Evolutionary conservation across 2,329 filamentous ascomycete genomes (phyloP), one percentile per base, ranked within the genome.

Genomic region (Aotearoamyces nothofagi): DNA sequence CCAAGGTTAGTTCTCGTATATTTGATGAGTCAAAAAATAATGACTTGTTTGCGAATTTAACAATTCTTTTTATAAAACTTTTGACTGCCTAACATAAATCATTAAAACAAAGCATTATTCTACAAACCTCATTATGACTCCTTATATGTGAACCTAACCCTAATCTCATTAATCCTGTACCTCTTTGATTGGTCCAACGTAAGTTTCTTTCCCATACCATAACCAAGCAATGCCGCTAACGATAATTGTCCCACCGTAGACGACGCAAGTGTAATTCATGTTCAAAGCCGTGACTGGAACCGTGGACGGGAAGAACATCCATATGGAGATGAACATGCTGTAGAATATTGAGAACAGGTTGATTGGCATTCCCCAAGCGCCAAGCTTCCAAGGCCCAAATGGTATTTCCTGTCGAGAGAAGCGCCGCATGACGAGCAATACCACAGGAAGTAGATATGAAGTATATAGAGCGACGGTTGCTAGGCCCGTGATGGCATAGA

Each of bases 321-420:
- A 71, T 3, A 52, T 31, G 38, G 60, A 63, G 1, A 63, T 57
- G 26, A 68, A 62, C 1, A 53, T 41, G 33, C 70, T 73, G 43
- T 70, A 71, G 15, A 59, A 41, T 3, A 58, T 60, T 0, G 67
- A 66, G 2, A 65, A 47, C 11, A 40, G 13, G 5, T 16, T 36
- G 26, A 38, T 31, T 5, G 33, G 38, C 12, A 42, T 42, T 15
- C 44, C 33, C 10, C 39, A 36, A 17, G 38, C 38, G 6, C 37
- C 38, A 17, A 43, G 30, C 10, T 30, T 30, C 32, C 31, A 43
- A 9, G 37, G 39, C 4, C 40, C 40, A 31, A 35, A 43, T n/a
- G 24, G 34, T 6, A 41, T 36, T 15, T 31, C 7, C 35, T 31
- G 13, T 39, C 37, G 22, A 35, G 35, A 22, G 41, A n/a, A n/a